Base-by-base conservation (phyloP, 257 asterid species). In the Fraxinus anomala region DNA sequence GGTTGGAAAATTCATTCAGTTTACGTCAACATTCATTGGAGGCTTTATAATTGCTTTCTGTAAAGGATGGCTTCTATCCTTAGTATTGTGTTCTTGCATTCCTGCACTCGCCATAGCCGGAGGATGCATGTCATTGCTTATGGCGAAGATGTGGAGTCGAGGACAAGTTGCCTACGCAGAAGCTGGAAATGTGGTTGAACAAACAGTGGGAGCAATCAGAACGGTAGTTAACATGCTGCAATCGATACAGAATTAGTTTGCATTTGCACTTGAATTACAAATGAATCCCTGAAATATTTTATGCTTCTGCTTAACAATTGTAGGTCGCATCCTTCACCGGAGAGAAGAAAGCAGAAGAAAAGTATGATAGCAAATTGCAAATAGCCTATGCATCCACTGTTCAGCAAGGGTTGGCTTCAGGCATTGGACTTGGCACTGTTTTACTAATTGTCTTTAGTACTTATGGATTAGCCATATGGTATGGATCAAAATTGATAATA, bases 301-400 rank as follows among this genome's bases (percentile, higher is more conserved):
- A 6, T 24, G 24, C 17, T 47, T 49, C 7, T 6, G 6, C 42
- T 1, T 16, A 13, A 42, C 76, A 28, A 11, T 14, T 76, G 54
- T 70, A 92, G 97, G 97, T 92, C 68, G 96, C 86, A 72, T 89
- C 97, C 17, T 92, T 85, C 83, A 85, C 83, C 0, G 96, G 97
- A 70, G 96, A 92, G 83, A 76, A 82, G 73, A 49, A 30, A 72
- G 92, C 97, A 4, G 80, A 84, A 17, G 26, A 65, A 14, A 87
- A 86, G 74, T 92, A 92, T 65, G 76, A 87, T 37, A 79, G 72
- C 7, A 91, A 86, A 73, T 78, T 92, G 66, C 71, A 86, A 31
- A 67, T 37, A 16, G 91, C 96, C 49, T 88, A 86, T 42, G 56
- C 8, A 28, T 74, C 86, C 16, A 73, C 89, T 2, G 85, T 77